These are phyloP conservation scores for Kwoniella mangroviensis DNA, from an alignment of 768 basidiomycete genomes.

Conservation along the genomic window DNA sequence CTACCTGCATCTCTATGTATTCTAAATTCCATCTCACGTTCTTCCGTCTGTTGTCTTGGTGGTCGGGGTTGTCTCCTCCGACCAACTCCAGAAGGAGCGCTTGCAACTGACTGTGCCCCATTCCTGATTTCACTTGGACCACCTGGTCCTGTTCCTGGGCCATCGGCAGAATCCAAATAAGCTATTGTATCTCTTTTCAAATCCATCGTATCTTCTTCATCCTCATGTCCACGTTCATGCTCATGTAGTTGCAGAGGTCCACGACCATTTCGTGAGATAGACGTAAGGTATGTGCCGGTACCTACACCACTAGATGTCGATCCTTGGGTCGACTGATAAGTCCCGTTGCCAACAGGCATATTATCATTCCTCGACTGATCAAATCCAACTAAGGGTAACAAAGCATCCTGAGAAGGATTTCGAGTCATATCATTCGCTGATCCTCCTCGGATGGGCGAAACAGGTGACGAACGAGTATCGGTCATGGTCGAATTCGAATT, in stretches of 20 bases:
- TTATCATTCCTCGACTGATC: neutral
- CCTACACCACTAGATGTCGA: neutral
- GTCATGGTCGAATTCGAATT: constrained; percentile 10
- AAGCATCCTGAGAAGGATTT: constrained; percentile 12
- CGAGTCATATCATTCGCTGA: neutral
- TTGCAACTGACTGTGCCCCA: neutral
- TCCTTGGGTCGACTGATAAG: neutral
- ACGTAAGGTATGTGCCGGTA: neutral
- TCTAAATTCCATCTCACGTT: constrained; percentile 42
- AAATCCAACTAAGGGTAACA: constrained; percentile 8
- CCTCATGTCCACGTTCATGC: neutral
- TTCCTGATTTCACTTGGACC: neutral
- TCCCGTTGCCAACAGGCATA: neutral
- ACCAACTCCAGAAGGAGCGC: neutral
- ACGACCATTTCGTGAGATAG: neutral
- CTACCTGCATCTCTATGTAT: constrained; percentile 49
- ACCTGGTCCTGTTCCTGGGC: neutral
- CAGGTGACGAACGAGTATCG: constrained; percentile 2
- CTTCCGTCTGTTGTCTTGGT: constrained; percentile 12
- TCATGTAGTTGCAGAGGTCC: constrained; percentile 38
- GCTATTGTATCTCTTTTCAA: constrained; percentile 50
- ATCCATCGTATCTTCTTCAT: constrained; percentile 36
- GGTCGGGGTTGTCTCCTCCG: constrained; percentile 18
- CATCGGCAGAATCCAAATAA: constrained; percentile 25
- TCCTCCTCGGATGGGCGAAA: constrained; percentile 7